Percentiles rank a stretch among this genome's conserved stretches.
Evolutionary conservation across 441 rosid species (phyloP).

Genomic region (Corymbia calophylla): DNA sequence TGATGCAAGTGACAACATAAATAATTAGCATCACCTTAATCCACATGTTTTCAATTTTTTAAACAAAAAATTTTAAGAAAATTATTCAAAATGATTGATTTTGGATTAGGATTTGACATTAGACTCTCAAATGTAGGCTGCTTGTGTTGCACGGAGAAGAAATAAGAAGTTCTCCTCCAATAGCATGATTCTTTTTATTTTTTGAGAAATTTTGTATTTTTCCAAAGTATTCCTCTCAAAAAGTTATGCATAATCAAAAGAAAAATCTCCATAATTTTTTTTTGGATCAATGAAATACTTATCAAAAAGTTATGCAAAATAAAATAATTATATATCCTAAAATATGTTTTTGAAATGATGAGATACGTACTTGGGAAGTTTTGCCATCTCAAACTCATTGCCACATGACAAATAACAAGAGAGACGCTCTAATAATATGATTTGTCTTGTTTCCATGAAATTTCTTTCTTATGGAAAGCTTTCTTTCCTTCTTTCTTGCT

Average conservation of each 20-base stretch:
- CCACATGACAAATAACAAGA: neutral
- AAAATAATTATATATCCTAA: neutral
- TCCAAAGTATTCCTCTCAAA: neutral
- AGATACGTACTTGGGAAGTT: neutral
- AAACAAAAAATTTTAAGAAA: neutral
- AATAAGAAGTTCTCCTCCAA: neutral
- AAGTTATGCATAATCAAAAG: neutral
- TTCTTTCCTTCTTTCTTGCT: neutral
- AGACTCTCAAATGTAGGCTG: neutral
- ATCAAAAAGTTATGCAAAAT: neutral
- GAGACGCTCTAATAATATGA: neutral
- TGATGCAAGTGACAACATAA: neutral
- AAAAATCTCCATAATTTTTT: neutral
- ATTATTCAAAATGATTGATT: neutral
- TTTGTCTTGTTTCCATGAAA: neutral
- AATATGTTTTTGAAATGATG: fast-evolving
- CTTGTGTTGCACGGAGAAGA: neutral
- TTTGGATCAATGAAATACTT: neutral
- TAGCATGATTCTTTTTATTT: neutral
- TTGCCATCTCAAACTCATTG: neutral
- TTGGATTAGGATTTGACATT: neutral
- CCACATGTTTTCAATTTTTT: neutral
- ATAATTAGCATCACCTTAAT: neutral
- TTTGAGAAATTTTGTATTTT: neutral
- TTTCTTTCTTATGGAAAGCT: neutral